These are phyloP conservation scores for Fusarium sp. DNA, from an alignment of 2,329 filamentous ascomycete genomes.

Conservation along the genomic window DNA sequence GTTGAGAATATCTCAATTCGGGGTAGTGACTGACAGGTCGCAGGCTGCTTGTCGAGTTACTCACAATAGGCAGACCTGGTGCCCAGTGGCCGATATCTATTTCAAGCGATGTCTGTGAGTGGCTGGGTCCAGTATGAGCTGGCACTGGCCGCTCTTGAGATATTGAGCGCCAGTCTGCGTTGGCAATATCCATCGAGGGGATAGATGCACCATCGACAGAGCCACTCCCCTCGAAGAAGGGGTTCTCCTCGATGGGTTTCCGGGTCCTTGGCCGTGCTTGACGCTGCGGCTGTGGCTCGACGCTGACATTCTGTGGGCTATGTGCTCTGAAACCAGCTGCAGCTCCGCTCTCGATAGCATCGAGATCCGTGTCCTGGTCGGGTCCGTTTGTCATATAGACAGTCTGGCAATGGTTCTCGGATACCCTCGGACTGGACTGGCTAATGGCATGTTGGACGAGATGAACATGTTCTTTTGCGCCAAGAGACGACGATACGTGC, in stretches of 20 bases:
- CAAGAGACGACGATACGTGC: conserved; percentile 12
- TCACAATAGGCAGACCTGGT: conserved; percentile 27
- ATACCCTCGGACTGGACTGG: conserved; percentile 4
- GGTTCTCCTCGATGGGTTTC: conserved; percentile 27
- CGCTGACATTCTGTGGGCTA: background rate
- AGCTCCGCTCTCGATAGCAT: background rate
- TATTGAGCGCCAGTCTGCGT: conserved; percentile 24
- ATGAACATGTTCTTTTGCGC: conserved; percentile 12
- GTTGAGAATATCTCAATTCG: conserved; percentile 1
- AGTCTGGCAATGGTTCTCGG: background rate
- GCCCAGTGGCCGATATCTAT: conserved; percentile 30
- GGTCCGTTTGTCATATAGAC: background rate
- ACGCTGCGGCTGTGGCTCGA: background rate
- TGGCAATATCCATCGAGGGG: conserved; percentile 22
- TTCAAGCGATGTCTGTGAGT: conserved; percentile 31
- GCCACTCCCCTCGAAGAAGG: conserved; percentile 27
- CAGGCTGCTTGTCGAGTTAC: conserved; percentile 31
- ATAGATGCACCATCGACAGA: conserved; percentile 17
- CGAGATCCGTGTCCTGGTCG: background rate
- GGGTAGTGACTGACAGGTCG: conserved; percentile 1
- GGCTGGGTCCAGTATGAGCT: conserved; percentile 6
- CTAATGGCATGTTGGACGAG: conserved; percentile 1
- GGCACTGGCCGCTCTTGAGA: conserved; percentile 10
- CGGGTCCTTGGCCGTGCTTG: conserved; percentile 8
- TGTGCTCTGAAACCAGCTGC: background rate